Evolutionary conservation across 1,139 yeast genomes (phyloP).

Genomic region (Kodamaea suecica): DNA sequence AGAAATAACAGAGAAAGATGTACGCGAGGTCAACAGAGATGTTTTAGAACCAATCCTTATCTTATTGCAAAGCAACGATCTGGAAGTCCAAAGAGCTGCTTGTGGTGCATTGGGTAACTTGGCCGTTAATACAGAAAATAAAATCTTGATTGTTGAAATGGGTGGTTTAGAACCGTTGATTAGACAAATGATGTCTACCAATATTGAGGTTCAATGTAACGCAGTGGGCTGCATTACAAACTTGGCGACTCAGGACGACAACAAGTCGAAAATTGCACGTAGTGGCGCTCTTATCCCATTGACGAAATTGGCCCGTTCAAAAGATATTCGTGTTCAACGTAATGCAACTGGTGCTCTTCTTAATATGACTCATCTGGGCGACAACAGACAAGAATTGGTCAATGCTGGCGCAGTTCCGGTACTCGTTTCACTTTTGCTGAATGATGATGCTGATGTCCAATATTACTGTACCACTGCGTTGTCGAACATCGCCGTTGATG

Average conservation of each 20-base stretch:
- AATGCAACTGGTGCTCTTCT: slow-evolving; percentile 97
- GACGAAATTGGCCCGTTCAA: slow-evolving; percentile 89
- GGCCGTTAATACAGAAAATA: slow-evolving; percentile 95
- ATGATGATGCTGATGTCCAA: slow-evolving; percentile 94
- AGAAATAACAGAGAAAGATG: slow-evolving; percentile 95
- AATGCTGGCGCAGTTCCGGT: slow-evolving; percentile 99
- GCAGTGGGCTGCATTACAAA: slow-evolving; percentile 99
- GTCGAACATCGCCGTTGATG: slow-evolving; percentile 96
- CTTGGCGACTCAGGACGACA: slow-evolving; percentile 97
- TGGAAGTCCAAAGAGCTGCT: slow-evolving; percentile 97
- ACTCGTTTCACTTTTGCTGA: slow-evolving; percentile 79
- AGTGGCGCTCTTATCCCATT: slow-evolving; percentile 95
- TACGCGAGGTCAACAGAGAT: slow-evolving; percentile 83
- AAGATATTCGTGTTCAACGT: slow-evolving; percentile 94
- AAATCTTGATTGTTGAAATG: slow-evolving; percentile 91
- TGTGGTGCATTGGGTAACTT: slow-evolving; percentile 97
- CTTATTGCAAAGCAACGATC: slow-evolving; percentile 79
- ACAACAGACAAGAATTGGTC: slow-evolving; percentile 92
- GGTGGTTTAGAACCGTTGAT: slow-evolving; percentile 96
- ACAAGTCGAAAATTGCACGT: slow-evolving; percentile 91
- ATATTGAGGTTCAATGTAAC: slow-evolving; percentile 97
- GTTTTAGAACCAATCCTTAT: slow-evolving; percentile 92
- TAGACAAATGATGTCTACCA: slow-evolving; percentile 95
- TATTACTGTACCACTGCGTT: slow-evolving; percentile 97
- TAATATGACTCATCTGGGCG: slow-evolving; percentile 97